phyloP scores from a whole-genome alignment of 2,329 filamentous ascomycete species.

The Apiospora aurea region DNA sequence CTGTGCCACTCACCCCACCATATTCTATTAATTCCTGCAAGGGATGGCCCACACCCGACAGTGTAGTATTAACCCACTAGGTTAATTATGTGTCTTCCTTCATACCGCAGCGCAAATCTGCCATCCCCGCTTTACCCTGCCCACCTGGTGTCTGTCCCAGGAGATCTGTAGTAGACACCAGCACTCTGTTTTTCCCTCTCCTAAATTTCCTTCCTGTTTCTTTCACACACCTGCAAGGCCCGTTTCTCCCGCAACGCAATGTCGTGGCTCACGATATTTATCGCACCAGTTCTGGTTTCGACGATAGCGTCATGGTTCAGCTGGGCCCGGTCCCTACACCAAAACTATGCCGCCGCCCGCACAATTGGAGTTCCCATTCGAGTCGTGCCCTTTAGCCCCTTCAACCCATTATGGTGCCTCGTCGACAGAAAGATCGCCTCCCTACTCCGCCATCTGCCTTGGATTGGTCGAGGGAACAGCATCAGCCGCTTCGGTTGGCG shows the following conservation, averaged over 20 bases:
- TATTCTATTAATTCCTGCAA: too few relatives aligned
- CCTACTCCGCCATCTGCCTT: neutral
- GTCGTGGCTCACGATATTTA: neutral
- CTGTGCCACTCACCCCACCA: too few relatives aligned
- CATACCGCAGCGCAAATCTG: too few relatives aligned
- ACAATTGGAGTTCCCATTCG: neutral
- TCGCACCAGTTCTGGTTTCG: neutral
- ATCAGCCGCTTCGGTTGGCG: conserved; percentile 42
- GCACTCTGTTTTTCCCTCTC: too few relatives aligned
- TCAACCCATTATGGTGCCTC: neutral
- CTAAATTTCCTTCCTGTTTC: too few relatives aligned
- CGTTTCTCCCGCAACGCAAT: neutral
- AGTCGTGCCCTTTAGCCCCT: neutral
- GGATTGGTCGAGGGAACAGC: neutral
- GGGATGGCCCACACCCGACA: too few relatives aligned
- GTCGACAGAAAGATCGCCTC: neutral
- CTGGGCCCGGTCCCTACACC: neutral
- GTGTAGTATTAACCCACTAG: too few relatives aligned
- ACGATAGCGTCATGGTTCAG: neutral
- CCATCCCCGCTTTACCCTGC: too few relatives aligned
- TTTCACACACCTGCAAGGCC: too few relatives aligned
- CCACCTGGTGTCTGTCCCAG: too few relatives aligned
- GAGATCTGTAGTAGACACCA: too few relatives aligned
- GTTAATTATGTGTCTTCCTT: too few relatives aligned
- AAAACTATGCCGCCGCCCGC: neutral